A percentile compares a stretch with the other conserved stretches of the same genome.
Conservation (phyloP, 176 grass and related monocot genomes). For the Triticum turgidum region DNA sequence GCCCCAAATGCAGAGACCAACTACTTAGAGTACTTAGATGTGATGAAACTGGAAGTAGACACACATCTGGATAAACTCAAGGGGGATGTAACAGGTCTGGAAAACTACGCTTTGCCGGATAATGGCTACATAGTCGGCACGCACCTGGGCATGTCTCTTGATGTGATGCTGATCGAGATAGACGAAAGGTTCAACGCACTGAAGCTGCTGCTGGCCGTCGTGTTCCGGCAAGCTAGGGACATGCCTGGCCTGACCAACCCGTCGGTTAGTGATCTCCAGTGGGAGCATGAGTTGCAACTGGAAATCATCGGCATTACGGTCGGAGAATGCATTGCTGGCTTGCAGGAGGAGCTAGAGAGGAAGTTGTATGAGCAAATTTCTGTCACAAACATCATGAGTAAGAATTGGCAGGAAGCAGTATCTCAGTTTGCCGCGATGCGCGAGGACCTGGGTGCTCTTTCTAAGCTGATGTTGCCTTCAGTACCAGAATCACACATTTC, state of each 20-base stretch:
- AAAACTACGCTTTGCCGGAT: conserved; percentile 31
- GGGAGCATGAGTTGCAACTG: conserved; percentile 71
- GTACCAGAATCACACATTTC: conserved; percentile 49
- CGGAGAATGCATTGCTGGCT: conserved; percentile 53
- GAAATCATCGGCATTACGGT: conserved; percentile 52
- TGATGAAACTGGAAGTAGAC: conserved; percentile 51
- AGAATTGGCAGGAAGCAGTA: conserved; percentile 70
- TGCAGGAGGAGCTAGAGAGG: conserved; percentile 79
- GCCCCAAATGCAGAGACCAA: conserved; percentile 8
- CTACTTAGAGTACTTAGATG: conserved; percentile 35
- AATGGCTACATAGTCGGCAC: conserved; percentile 3
- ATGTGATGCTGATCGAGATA: conserved; percentile 58
- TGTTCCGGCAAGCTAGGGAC: conserved; percentile 60
- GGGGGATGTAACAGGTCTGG: conserved; percentile 54
- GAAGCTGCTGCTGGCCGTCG: conserved; percentile 54
- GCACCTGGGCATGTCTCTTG: conserved; percentile 44
- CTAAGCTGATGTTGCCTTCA: conserved; percentile 44
- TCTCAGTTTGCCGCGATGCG: conserved; percentile 59
- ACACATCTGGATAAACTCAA: conserved; percentile 62
- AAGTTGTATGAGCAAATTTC: conserved; percentile 61
- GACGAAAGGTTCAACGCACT: conserved; percentile 70
- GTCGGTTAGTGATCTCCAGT: conserved; percentile 60
- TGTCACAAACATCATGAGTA: conserved; percentile 62
- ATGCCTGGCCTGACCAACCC: conserved; percentile 45
- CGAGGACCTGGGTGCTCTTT: conserved; percentile 72